Percentiles rank a stretch among this genome's conserved stretches.
Evolutionary conservation across 164 flowering plant genomes (phyloP).

Genomic region (Warburgia ugandensis): DNA sequence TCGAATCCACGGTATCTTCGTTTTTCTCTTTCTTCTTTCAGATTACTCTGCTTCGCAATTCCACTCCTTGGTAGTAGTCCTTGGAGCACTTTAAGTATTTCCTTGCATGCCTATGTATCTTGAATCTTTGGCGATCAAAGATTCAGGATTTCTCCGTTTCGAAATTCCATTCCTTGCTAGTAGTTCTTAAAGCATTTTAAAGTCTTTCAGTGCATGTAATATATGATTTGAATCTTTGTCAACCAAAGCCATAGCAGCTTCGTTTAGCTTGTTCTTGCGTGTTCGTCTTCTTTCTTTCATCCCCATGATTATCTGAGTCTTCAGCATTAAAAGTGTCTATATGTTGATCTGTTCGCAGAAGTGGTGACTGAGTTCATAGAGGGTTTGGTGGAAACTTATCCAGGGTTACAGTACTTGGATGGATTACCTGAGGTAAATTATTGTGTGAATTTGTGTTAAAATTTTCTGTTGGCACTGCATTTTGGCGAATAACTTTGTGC

Average conservation of each 20-base stretch:
- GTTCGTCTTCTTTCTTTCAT: neutral
- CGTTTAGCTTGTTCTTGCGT: neutral
- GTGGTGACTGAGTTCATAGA: conserved; percentile 91
- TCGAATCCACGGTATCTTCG: too few relatives aligned
- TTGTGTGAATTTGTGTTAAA: neutral
- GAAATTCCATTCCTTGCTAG: too few relatives aligned
- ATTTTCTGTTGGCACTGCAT: neutral
- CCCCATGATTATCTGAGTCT: neutral
- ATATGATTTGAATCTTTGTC: neutral
- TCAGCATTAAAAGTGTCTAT: neutral
- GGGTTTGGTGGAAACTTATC: conserved; percentile 87
- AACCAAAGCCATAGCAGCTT: neutral
- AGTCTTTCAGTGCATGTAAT: neutral
- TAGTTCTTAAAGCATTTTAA: too few relatives aligned
- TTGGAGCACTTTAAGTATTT: too few relatives aligned
- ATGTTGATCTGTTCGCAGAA: conserved; percentile 35
- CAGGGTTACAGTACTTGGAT: conserved; percentile 81
- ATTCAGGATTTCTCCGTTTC: too few relatives aligned
- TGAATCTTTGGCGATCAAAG: too few relatives aligned
- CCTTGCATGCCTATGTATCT: too few relatives aligned
- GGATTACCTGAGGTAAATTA: conserved; percentile 74
- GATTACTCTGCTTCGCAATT: too few relatives aligned
- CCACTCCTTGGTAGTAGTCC: too few relatives aligned
- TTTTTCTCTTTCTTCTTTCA: too few relatives aligned
- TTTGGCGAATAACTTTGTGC: neutral